Base-by-base conservation (phyloP, 148 eudicot species). In the Hydrangea macrophylla region DNA sequence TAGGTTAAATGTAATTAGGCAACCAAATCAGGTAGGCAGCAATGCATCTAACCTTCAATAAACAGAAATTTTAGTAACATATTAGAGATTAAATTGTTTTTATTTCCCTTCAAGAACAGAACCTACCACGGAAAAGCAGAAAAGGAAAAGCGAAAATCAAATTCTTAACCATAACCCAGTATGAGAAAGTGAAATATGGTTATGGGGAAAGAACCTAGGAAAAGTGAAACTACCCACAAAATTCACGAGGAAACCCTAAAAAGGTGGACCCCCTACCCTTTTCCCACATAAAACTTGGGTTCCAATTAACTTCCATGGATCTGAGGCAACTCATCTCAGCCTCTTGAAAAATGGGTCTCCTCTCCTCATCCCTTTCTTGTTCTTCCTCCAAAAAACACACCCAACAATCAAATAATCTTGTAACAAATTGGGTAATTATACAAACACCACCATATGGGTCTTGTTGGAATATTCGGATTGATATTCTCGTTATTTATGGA, bases 301-400 rank as follows among this genome's bases (percentile, higher is more conserved):
- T 51, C 66, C 85, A 82, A 67, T 80, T 82, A 82, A 76, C 85
- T 80, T 51, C 66, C 85, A 82, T 70, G 82, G 84, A 82, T 79
- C 85, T 82, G 76, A 75, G 78, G 84, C 79, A 81, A 79, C 69
- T 40, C 33, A 68, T 71, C 59, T 62, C 62, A 64, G 60, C 81
- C 81, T 68, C 68, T 70, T 55, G 64, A 58, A 78, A 58, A 42
- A 7, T 23, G 37, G 62, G 32, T 28, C 37, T 64, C 56, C 9
- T 77, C 66, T 36, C 58, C 20, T 71, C 70, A n/a, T n/a, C n/a
- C n/a, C n/a, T n/a, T n/a, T n/a, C n/a, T n/a, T n/a, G n/a, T n/a
- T n/a, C n/a, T n/a, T n/a, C n/a, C n/a, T n/a, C n/a, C n/a, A n/a
- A n/a, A n/a, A n/a, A n/a, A n/a, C n/a, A n/a, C n/a, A n/a, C n/a